Evolutionary conservation across 2,329 filamentous ascomycete species (phyloP).

Genomic region (Didymella pomorum): DNA sequence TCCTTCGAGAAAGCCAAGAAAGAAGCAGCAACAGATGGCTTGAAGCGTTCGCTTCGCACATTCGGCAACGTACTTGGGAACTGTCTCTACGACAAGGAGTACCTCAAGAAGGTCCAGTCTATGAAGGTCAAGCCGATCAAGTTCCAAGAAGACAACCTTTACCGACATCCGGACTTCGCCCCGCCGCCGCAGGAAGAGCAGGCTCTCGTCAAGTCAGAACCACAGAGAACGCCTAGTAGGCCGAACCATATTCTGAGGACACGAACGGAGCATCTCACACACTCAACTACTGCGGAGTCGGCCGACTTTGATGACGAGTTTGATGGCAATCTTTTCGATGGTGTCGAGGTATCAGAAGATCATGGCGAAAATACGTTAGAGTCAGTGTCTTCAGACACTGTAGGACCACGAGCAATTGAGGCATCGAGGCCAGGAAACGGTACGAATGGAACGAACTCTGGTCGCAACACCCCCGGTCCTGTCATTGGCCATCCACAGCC

Average conservation of each 20-base stretch:
- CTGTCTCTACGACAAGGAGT: conserved; percentile 97
- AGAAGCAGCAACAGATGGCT: conserved; percentile 90
- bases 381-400: conserved; percentile 28
- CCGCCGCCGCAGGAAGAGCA: conserved; percentile 51
- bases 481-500: conserved; percentile 33
- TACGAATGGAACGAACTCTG: conserved; percentile 27
- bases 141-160: conserved; percentile 80
- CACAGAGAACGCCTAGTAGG: conserved; percentile 34
- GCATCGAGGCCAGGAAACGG: conserved; percentile 23
- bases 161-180: conserved; percentile 79
- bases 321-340: conserved; percentile 64
- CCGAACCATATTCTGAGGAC: conserved; percentile 37
- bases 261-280: conserved; percentile 44
- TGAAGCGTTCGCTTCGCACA: conserved; percentile 87
- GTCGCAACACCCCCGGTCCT: conserved; percentile 32
- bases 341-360: conserved; percentile 66
- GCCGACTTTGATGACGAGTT: conserved; percentile 64
- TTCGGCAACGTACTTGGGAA: conserved; percentile 99
- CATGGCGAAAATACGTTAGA: conserved; percentile 64
- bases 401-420: conserved; percentile 24
- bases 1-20: conserved; percentile 99
- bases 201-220: conserved; percentile 39
- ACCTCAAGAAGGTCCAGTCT: conserved; percentile 87
- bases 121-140: conserved; percentile 80
- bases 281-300: conserved; percentile 51